A percentile compares a stretch with the other conserved stretches of the same genome.
Conservation (phyloP, 2,329 filamentous ascomycete species). For the Parascedosporium putredinis region DNA sequence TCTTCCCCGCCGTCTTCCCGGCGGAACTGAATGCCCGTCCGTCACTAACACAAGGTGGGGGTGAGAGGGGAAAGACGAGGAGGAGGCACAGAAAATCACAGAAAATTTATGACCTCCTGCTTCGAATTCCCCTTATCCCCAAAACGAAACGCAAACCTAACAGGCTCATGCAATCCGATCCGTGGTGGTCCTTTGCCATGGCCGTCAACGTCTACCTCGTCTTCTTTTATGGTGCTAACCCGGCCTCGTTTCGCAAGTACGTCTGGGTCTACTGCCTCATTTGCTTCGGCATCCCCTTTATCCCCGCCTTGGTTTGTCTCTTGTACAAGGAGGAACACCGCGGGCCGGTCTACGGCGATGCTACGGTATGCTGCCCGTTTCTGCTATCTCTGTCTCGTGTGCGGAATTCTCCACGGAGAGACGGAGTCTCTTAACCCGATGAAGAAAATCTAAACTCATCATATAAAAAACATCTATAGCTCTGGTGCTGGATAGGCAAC, state of each 20-base stretch:
- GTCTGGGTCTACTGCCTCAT: constrained; percentile 59
- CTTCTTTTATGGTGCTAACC: constrained; percentile 49
- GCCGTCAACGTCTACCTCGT: constrained; percentile 69
- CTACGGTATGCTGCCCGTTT: constrained; percentile 33
- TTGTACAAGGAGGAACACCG: constrained; percentile 34
- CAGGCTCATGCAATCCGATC: constrained; percentile 72
- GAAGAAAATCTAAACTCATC: background rate
- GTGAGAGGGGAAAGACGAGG: too few species aligned
- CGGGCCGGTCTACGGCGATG: constrained; percentile 42
- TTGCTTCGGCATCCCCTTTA: constrained; percentile 62
- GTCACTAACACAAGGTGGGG: too few species aligned
- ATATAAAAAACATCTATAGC: too few species aligned
- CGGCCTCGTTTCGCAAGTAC: constrained; percentile 60
- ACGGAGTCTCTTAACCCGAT: background rate
- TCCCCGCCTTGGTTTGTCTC: constrained; percentile 57
- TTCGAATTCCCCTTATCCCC: too few species aligned
- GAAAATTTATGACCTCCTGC: too few species aligned
- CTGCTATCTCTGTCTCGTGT: too few species aligned
- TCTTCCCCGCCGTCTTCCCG: too few species aligned
- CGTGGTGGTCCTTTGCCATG: constrained; percentile 73
- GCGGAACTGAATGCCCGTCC: too few species aligned
- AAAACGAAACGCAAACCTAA: too few species aligned
- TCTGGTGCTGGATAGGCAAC: constrained; percentile 52
- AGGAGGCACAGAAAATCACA: too few species aligned
- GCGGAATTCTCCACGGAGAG: too few species aligned